Base-by-base conservation (phyloP, 768 basidiomycete genomes). In the Leccinum broughii region DNA sequence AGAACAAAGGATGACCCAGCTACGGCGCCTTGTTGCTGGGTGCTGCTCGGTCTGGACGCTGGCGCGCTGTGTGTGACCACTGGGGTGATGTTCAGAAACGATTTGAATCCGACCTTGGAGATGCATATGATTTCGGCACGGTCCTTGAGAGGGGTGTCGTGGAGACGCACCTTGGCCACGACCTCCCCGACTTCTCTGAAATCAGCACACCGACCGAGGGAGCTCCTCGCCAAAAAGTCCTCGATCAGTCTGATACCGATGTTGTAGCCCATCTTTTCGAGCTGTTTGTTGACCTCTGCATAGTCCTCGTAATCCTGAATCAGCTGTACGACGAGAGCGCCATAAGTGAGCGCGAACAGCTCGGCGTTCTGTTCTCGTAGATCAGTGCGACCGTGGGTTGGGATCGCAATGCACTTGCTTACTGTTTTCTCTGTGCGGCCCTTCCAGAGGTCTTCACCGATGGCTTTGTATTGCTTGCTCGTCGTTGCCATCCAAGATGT, bases 281-380 rank as follows among this genome's bases (percentile, higher is more conserved):
- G 87, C 73, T 99, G 95, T 74, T 93, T 95, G 75, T 93, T 93
- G 63, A 93, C 92, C 72, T 96, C 93, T 14, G 83, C 83, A 71
- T 97, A 98, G 78, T 99, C 95, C 70, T 99, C 97, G 70, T 98
- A 98, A 75, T 99, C 97, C 71, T 98, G 97, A 63, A 98, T 95
- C 62, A 99, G 84, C 77, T 99, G 97, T 35, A 98, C 94, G 52
- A 99, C 97, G 54, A 98, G 85, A 24, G 95, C 95, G 55, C 97
- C 97, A 66, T 99, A 99, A 22, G 96, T 98, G 59, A 98, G 77
- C 3, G 95, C 90, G 76, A 99, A 98, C 28, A 99, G 83, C 75
- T 99, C 97, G 71, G 95, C 93, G 75, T 97, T 98, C 95, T 98
- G 74, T 63, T 32, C 57, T 48, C 3, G 41, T 28, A n/a, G 49